Conservation (phyloP, 2,329 filamentous ascomycete species). For the Penicillium sp. region DNA sequence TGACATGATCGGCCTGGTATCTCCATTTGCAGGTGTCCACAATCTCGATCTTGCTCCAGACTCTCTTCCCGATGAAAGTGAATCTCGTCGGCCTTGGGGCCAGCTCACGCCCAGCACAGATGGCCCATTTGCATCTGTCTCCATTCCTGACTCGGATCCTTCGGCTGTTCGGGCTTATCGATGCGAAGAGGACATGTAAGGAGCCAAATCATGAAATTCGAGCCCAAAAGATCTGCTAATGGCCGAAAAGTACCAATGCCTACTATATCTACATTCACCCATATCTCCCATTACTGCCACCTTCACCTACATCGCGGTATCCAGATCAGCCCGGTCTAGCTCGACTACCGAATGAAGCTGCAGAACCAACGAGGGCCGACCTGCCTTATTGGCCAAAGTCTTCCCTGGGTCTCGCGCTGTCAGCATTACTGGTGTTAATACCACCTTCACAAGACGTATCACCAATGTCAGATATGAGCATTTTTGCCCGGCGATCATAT, state of each 20-base stretch:
- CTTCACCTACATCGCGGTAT: conserved; percentile 6
- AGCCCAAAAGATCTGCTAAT: background rate
- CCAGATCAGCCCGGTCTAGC: conserved; percentile 10
- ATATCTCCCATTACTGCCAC: conserved; percentile 25
- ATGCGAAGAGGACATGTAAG: conserved; percentile 24
- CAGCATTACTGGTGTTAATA: conserved; percentile 23
- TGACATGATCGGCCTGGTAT: conserved; percentile 15
- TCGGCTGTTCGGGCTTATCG: conserved; percentile 16
- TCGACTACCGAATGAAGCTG: background rate
- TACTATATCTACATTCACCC: conserved; percentile 30
- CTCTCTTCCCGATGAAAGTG: conserved; percentile 8
- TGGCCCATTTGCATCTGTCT: conserved; percentile 1
- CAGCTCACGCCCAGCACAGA: conserved; percentile 13
- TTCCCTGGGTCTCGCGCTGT: conserved; percentile 22
- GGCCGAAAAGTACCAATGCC: conserved; percentile 18
- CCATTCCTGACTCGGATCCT: conserved; percentile 3
- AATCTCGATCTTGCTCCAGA: conserved; percentile 20
- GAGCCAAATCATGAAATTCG: background rate
- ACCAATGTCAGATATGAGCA: conserved; percentile 6
- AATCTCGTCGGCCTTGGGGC: conserved; percentile 11
- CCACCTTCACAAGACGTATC: conserved; percentile 12
- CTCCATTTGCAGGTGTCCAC: conserved; percentile 17
- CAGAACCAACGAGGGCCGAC: conserved; percentile 7
- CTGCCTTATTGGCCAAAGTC: conserved; percentile 22
- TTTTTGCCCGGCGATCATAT: conserved; percentile 19